Evolutionary conservation across 2,329 filamentous ascomycete species (phyloP), one percentile per base, ranked within the genome.

Genomic region (Clonostachys sp.): DNA sequence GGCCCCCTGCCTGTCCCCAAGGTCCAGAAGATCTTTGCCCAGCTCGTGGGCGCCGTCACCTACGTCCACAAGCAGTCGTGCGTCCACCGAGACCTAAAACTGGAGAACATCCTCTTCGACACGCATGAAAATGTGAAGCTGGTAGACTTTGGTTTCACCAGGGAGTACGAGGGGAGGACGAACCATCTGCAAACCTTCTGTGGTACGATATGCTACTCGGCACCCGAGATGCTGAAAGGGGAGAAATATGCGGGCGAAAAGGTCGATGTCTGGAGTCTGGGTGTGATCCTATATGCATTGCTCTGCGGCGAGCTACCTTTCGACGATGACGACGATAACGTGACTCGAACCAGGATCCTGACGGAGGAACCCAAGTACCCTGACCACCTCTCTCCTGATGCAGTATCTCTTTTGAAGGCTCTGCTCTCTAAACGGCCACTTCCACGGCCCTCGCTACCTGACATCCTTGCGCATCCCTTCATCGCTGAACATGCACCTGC

Each of bases 231-330:
- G 94, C 77, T 99, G 39, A 96, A 94, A 65, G 94, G 91, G 38
- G 94, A 99, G 66, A 97, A 95, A 66, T 99, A 99, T 63, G 94
- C 91, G 0, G 92, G 91, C 24, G 91, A 96, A 71, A 97, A 96
- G 71, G 92, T 99, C 44, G 94, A 99, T 61, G 91, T 99, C 5
- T 99, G 89, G 89, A 94, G 89, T 60, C 64, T 95, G 54, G 89
- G 89, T 12, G 86, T 95, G 47, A 94, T 95, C 51, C 73, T 94
- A 2, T 94, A 91, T 60, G 89, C 89, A 44, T 71, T 95, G 49
- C 72, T 95, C 24, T 89, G 86, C 52, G 89, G 89, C 47, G 89
- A 94, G 66, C 75, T 99, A 39, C 94, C 94, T 0, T 99, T 95
- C 58, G 94, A 99, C 66, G 94, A 97, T 54, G 94, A 99, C 62